Base-by-base conservation (phyloP, 2,329 filamentous ascomycete genomes). In the Lachnellula cervina region DNA sequence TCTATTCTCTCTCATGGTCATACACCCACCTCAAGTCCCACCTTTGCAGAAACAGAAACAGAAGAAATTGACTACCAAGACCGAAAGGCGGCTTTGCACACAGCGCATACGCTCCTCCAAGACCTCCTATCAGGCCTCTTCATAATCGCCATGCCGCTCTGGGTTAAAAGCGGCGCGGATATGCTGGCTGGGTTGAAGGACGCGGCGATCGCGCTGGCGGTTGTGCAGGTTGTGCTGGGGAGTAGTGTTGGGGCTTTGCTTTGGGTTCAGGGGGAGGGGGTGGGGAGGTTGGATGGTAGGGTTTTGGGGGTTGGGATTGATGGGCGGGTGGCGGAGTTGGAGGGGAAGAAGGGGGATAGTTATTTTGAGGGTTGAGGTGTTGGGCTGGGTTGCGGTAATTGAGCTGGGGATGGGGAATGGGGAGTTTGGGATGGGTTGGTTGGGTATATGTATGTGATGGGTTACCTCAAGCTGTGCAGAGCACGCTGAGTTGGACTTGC, bases 101-200 rank as follows among this genome's bases (percentile, higher is more conserved):
- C 4, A 4, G 59, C 52, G 0, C 55, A 61, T n/a, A 25, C 46
- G 2, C 46, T 56, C 8, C 47, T 59, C 1, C 51, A 61, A 25
- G 56, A 63, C 11, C 16, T 66, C 14, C 16, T 67, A 1, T 53
- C 52, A 0, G 65, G 64, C 2, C 57, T 66, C 4, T 65, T 63
- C 45, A 52, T 61, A n/a, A 58, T 66, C 7, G 60, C 51, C 1
- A 52, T 65, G 32, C 64, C 64, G 3, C 46, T 56, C 14, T 66
- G 60, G 60, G 54, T 65, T 4, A 23, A 47, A 3, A 54, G 56
- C 2, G 54, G 46, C 14, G 52, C 35, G 0, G 44, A 34, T 9
- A 45, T 57, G 44, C 55, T 57, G 13, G 50, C 50, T 28, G 53
- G 59, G 3, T 38, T 67, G 13, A 62, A 61, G 25, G 49, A 48